Base-by-base conservation (phyloP, 768 basidiomycete genomes). In the Lyophyllum semitale region DNA sequence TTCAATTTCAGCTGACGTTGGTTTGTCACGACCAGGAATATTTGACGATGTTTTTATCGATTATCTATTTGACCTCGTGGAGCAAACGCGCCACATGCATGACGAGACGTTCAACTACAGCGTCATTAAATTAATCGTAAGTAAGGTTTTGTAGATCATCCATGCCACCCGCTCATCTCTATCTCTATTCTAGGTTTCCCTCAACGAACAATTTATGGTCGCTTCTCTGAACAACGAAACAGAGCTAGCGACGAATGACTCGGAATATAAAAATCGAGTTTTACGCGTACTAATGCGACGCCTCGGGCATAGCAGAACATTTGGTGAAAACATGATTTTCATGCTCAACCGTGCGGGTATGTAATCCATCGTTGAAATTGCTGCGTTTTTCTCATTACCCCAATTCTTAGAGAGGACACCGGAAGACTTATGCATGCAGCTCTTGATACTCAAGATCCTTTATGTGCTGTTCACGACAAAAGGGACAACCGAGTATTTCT, bases 191-290 rank as follows among this genome's bases (percentile, higher is more conserved):
- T 63, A 95, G 93, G 88, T 95, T 29, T 88, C 95, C 0, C 77
- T 99, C 27, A 99, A 98, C 65, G 96, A 99, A 68, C 95, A 98
- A 71, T 99, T 96, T 73, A 99, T 99, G 96, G 94, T 98, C 5
- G 87, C 91, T 0, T 83, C 85, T 3, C 66, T 94, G 40, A 62
- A 64, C 17, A 66, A 55, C 27, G 74, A 77, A 54, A 52, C 69
- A 57, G 48, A 59, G 22, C 49, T 58, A 11, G 48, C 57, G 1
- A 57, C 59, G n/a, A 47, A 50, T 25, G 55, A 58, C 23, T 18
- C 63, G 48, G 80, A 84, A 51, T 69, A 71, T 15, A 77, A 80
- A 54, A 99, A 99, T 67, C 81, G 93, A 22, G 87, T 99, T 2
- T 71, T 98, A 48, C 78, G 84, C 20, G 86, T 96, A 0, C 77